Conservation (phyloP, 148 eudicot genomes). For the Linanthus parryae region DNA sequence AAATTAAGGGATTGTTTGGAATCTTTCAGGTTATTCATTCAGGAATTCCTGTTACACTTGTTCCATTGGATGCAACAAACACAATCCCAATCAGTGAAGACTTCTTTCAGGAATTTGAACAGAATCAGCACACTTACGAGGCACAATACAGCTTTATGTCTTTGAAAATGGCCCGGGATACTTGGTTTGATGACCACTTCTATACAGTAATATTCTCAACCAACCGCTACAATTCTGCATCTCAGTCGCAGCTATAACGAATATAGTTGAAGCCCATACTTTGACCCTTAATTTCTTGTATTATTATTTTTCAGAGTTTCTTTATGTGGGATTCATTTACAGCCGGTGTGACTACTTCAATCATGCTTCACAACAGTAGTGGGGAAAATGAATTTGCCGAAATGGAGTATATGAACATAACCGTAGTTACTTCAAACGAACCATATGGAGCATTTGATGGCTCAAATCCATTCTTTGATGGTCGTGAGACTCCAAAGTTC, state of each 20-base stretch:
- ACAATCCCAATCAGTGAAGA: conserved; percentile 57
- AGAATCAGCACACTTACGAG: conserved; percentile 66
- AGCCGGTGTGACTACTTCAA: conserved; percentile 72
- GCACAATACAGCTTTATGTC: conserved; percentile 75
- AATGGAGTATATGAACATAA: conserved; percentile 70
- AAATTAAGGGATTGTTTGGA: no score
- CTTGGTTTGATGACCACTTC: conserved; percentile 58
- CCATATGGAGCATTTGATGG: conserved; percentile 77
- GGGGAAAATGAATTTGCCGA: conserved; percentile 79
- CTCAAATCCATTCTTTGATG: conserved; percentile 77
- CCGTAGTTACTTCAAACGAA: conserved; percentile 69
- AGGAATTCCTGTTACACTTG: conserved; percentile 75
- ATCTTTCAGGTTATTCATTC: conserved; percentile 70
- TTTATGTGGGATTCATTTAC: conserved; percentile 90
- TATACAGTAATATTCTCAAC: conserved; percentile 40
- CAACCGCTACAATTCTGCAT: no score
- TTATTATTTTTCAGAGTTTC: conserved; percentile 58
- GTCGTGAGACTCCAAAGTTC: conserved; percentile 41
- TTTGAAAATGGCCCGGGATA: conserved; percentile 58
- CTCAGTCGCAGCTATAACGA: no score
- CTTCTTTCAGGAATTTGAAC: conserved; percentile 53
- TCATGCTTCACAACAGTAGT: conserved; percentile 45
- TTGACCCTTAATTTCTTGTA: no score
- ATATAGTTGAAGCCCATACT: no score
- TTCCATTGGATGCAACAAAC: conserved; percentile 85